Evolutionary conservation across 192 early-diverging fungal species (phyloP).

Genomic region (Dissophora globulifera): DNA sequence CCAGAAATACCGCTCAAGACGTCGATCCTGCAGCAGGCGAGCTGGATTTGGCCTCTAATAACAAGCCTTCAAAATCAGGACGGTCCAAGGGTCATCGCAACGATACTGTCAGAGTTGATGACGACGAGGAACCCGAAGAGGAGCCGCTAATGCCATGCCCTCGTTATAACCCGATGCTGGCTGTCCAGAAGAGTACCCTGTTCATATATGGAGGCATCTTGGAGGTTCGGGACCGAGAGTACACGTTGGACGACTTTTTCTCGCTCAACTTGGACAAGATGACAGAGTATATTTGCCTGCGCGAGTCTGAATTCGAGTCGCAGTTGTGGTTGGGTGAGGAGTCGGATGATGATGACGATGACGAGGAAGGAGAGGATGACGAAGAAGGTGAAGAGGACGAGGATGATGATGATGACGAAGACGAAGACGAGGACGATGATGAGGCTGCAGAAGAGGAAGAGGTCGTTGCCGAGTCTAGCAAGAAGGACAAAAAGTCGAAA

Average conservation of each 20-base stretch:
- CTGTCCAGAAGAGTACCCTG: conserved; percentile 62
- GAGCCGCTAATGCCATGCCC: conserved; percentile 62
- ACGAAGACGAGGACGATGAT: conserved; percentile 24
- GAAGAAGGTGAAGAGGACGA: conserved; percentile 57
- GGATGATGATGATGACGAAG: conserved; percentile 63
- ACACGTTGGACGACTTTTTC: conserved; percentile 72
- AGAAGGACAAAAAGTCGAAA: conserved; percentile 31
- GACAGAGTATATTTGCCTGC: conserved; percentile 64
- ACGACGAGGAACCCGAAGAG: conserved; percentile 32
- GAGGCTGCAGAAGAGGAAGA: conserved; percentile 29
- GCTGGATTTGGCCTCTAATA: no score
- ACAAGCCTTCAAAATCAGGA: conserved; percentile 7
- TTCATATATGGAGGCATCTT: conserved; percentile 75
- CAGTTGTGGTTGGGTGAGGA: conserved; percentile 63
- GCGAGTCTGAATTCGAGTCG: conserved; percentile 57
- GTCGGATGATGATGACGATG: conserved; percentile 58
- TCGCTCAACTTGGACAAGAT: conserved; percentile 73
- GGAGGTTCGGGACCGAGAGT: conserved; percentile 69
- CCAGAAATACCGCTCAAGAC: conserved; percentile 17
- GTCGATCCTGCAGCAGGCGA: conserved; percentile 9
- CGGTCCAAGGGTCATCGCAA: background rate
- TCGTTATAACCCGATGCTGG: conserved; percentile 76
- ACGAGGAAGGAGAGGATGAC: conserved; percentile 58
- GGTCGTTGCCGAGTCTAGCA: conserved; percentile 6
- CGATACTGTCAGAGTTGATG: conserved; percentile 1